These are phyloP conservation scores for Neoboletus subvelutipes DNA, from an alignment of 768 basidiomycete species.

Conservation along the genomic window DNA sequence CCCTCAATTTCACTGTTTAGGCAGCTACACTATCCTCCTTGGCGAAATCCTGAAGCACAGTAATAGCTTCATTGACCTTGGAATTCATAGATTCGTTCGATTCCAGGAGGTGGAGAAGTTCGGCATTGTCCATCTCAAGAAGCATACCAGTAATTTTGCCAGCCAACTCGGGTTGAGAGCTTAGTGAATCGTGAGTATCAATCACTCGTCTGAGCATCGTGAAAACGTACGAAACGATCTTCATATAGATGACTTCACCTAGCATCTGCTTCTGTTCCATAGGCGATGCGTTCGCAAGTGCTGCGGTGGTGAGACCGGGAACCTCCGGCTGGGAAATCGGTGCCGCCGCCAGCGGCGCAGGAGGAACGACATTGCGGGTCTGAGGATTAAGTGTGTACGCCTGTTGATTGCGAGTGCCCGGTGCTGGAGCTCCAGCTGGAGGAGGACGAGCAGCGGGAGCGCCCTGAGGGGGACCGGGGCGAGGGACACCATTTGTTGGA, in stretches of 20 bases:
- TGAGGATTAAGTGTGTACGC: conserved; percentile 34
- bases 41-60: conserved; percentile 84
- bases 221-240: conserved; percentile 67
- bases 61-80: conserved; percentile 91
- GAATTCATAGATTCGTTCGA: conserved; percentile 74
- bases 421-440: conserved; percentile 46
- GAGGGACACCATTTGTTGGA: conserved; percentile 53
- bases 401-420: conserved; percentile 36
- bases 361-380: conserved; percentile 37
- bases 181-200: conserved; percentile 30
- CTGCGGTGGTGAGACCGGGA: conserved; percentile 59
- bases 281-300: conserved; percentile 57
- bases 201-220: not conserved
- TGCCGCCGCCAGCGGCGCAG: conserved; percentile 33
- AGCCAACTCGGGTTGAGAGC: conserved; percentile 86
- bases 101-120: conserved; percentile 88
- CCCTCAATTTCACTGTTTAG: conserved; percentile 2
- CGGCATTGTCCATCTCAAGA: conserved; percentile 97
- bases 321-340: conserved; percentile 49
- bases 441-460: conserved; percentile 44
- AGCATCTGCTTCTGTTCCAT: conserved; percentile 99
- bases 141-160: conserved; percentile 99
- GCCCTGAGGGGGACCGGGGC: conserved; percentile 42
- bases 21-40: conserved; percentile 34
- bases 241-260: conserved; percentile 94